Base-by-base conservation (phyloP, 2,329 filamentous ascomycete genomes). In the Neopestalotiopsis sp. region DNA sequence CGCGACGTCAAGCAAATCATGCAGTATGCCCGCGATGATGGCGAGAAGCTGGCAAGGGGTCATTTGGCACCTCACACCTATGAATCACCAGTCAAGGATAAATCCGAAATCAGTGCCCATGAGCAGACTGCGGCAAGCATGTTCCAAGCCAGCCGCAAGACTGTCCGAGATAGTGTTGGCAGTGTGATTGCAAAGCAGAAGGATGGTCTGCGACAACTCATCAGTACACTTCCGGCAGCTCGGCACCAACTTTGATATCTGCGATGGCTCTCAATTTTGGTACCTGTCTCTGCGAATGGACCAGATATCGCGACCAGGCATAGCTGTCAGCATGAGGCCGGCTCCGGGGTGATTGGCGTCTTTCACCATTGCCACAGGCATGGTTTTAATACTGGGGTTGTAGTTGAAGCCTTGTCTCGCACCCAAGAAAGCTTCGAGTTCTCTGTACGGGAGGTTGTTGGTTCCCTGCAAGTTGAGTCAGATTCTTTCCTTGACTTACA, bases 1-100 rank as follows among this genome's bases (percentile, higher is more conserved):
- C 68, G 75, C 40, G 74, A 78, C 10, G 74, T 79, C 45, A 75
- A 74, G 60, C 75, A 77, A 14, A 59, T 82, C 42, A 70, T 82
- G 17, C 68, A 68, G 6, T 76, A 72, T 42, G 78, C 79, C n/a
- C 75, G 72, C 32, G 69, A 76, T 68, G 73, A 80, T 40, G 81
- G 79, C 45, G 76, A 79, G 69, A 73, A 74, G 30, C 72, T 78
- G 2, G 69, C 75, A 20, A 76, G 77, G 38, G 69, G 69, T 10
- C 67, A 72, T 40, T 70, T 79, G 12, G 74, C 68, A 5, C 75
- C 76, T 4, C 62, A 69, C 13, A 52, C 68, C 4, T 70, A 72
- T 20, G 59, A 66, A 3, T 63, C 66, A 34, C 66, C 72, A 3
- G 68, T 72, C 13, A 61, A 69, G 14, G 70, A 75, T 32, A 71